These are phyloP conservation scores for Ammopiptanthus mongolicus DNA, from an alignment of 306 rosid species.

Conservation along the genomic window DNA sequence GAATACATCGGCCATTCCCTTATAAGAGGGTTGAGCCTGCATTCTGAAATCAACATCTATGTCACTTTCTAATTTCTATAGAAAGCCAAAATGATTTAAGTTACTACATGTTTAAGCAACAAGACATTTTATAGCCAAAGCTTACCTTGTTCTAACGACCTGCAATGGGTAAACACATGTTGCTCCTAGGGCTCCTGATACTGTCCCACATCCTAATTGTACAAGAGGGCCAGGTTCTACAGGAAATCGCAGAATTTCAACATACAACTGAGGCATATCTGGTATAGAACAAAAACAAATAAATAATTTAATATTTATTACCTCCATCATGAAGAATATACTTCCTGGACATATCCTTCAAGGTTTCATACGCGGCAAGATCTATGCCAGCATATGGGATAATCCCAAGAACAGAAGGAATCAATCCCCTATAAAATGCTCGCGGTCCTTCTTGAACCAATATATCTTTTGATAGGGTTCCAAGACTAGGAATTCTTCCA, in stretches of 20 bases:
- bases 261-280: slow-evolving; percentile 16
- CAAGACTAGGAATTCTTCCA: slow-evolving; percentile 62
- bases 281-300: slow-evolving; percentile 22
- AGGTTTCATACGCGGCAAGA: slow-evolving; percentile 84
- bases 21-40: slow-evolving; percentile 76
- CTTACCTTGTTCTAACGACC: slow-evolving; percentile 88
- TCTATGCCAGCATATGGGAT: slow-evolving; percentile 96
- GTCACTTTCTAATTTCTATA: slow-evolving; percentile 15
- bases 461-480: slow-evolving; percentile 68
- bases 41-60: slow-evolving; percentile 50
- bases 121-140: background rate
- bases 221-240: slow-evolving; percentile 88
- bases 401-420: slow-evolving; percentile 92
- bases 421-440: slow-evolving; percentile 83
- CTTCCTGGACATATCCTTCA: slow-evolving; percentile 84
- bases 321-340: slow-evolving; percentile 72
- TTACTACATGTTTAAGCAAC: slow-evolving; percentile 9
- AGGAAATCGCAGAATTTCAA: slow-evolving; percentile 30
- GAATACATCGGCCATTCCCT: slow-evolving; percentile 85
- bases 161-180: slow-evolving; percentile 94
- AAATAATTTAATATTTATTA: slow-evolving; percentile 38
- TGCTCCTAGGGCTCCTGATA: slow-evolving; percentile 95
- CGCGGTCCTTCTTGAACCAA: slow-evolving; percentile 87
- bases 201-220: slow-evolving; percentile 91
- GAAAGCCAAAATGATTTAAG: slow-evolving; percentile 3